phyloP scores from a whole-genome alignment of 106 monocot species.

The Gastrodia elata region DNA sequence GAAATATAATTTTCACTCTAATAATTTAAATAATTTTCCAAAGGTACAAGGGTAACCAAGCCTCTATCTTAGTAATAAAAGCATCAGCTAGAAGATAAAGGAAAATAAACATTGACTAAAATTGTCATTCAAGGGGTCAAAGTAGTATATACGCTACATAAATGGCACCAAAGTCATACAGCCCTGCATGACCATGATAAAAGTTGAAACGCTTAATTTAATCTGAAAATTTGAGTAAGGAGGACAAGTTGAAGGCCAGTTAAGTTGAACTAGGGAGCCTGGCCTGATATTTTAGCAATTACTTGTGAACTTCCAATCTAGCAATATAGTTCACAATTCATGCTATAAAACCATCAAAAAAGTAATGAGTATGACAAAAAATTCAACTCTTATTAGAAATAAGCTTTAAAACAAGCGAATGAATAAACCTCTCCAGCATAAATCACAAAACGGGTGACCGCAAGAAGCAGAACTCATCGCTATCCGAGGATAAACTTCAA shows the following conservation, averaged over 20 bases:
- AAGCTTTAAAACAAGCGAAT: not conserved
- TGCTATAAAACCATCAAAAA: not conserved
- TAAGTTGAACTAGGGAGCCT: not conserved
- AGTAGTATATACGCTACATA: not conserved
- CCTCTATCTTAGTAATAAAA: not conserved
- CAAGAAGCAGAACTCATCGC: conserved; percentile 62
- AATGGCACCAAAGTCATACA: not conserved
- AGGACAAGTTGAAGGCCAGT: not conserved
- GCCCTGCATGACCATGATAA: not conserved
- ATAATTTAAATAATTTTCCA: not conserved
- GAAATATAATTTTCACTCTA: too few species aligned
- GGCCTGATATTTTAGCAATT: not conserved
- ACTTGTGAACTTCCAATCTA: not conserved
- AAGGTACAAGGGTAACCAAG: not conserved
- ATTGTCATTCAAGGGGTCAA: not conserved
- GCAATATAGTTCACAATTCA: not conserved
- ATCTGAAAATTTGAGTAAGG: not conserved
- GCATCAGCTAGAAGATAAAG: not conserved
- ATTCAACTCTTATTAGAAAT: not conserved
- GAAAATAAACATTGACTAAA: not conserved
- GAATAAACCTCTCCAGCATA: conserved; percentile 84
- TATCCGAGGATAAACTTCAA: conserved; percentile 48
- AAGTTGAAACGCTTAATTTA: not conserved
- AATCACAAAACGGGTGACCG: conserved; percentile 75
- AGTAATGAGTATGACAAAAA: not conserved